Evolutionary conservation across 108 stramenopile genomes (phyloP), one percentile per base, ranked within the genome.

Genomic region (Cyclotella choctawhatcheeana): DNA sequence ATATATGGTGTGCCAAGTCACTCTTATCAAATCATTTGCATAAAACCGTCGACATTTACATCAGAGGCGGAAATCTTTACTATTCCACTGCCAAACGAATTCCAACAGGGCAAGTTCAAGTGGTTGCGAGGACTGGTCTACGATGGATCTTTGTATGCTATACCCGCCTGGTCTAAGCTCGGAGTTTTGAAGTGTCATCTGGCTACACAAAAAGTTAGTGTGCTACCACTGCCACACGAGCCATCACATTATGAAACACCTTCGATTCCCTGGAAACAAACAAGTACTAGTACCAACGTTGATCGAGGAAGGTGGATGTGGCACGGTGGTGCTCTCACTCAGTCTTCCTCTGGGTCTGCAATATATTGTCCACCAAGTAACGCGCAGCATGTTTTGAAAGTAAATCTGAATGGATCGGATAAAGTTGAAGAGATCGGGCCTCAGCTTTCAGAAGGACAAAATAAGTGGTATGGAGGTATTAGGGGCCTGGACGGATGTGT

Each of bases 331-430:
- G 63, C 63, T 4, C 29, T 77, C 21, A 71, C 64, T n/a, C 21
- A 67, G 14, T n/a, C 47, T 1, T 26, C 30, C 13, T 18, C 34
- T 40, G 75, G 60, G 27, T 60, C 60, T 51, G 89, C 88, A 24
- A 90, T 96, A 13, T 96, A 93, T 76, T 86, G 87, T 47, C 84
- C 90, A 47, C 95, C 95, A 30, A 85, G 87, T 35, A 93, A 92
- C 74, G 89, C 93, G 7, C 35, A 81, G 6, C 65, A 83, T 20
- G 93, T 96, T 10, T 73, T 96, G 8, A 91, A 91, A 59, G 89
- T 96, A 10, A 78, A 87, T 68, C 66, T 90, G 31, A 54, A 82
- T 58, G 55, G 64, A 13, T 40, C 55, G 5, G 73, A 65, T 56
- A 44, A n/a, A 44, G 73, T 74, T 21, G 73, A 74, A 44, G 64